Conservation (phyloP, 495 filamentous ascomycete species). For the Rusavskia elegans region DNA sequence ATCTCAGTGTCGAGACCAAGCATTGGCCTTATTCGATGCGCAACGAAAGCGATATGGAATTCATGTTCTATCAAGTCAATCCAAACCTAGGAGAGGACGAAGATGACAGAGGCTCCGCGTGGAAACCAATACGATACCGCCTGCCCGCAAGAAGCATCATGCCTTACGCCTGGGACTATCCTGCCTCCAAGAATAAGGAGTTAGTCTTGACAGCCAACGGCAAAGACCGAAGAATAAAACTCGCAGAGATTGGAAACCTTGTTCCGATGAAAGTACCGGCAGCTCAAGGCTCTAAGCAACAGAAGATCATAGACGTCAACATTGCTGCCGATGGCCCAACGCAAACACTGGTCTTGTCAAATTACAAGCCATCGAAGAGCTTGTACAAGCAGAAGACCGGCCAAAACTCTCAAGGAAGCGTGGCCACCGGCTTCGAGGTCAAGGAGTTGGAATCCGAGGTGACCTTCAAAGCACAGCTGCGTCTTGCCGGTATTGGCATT, state of each 20-base stretch:
- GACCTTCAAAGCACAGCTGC: conserved; percentile 75
- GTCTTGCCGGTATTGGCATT: conserved; percentile 78
- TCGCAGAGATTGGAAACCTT: conserved; percentile 90
- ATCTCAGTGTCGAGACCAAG: conserved; percentile 75
- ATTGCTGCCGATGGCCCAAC: conserved; percentile 89
- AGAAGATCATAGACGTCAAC: conserved; percentile 88
- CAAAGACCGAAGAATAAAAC: conserved; percentile 76
- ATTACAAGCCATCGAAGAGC: conserved; percentile 86
- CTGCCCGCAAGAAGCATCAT: conserved; percentile 91
- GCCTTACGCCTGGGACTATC: conserved; percentile 99
- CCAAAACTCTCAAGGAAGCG: conserved; percentile 37
- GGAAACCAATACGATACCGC: conserved; percentile 84
- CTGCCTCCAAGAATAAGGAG: conserved; percentile 89
- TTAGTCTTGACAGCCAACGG: conserved; percentile 64
- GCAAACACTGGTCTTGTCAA: conserved; percentile 85
- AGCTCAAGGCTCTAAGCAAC: conserved; percentile 33
- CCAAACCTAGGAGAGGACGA: conserved; percentile 66
- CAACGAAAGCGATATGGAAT: conserved; percentile 92
- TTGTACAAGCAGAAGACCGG: conserved; percentile 71
- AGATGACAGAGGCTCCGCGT: conserved; percentile 61
- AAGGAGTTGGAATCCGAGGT: conserved; percentile 76
- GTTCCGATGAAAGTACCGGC: conserved; percentile 73
- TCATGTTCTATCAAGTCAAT: conserved; percentile 83
- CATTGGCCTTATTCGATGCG: conserved; percentile 98
- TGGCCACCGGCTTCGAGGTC: conserved; percentile 68